Evolutionary conservation across 2,329 filamentous ascomycete species (phyloP).

Genomic region (Magnaporthiopsis poae): DNA sequence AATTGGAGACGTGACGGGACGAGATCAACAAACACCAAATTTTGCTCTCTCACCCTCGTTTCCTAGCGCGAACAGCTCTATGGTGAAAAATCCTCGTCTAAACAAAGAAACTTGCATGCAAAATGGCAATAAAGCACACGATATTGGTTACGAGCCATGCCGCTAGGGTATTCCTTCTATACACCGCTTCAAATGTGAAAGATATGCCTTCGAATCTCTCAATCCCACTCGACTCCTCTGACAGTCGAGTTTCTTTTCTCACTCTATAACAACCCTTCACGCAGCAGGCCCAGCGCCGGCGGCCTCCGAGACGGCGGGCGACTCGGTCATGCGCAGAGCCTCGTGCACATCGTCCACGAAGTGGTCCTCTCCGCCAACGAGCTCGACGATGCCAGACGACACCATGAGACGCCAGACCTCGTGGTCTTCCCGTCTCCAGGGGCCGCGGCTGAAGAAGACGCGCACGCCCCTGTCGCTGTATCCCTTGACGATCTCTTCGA

Average conservation of each 20-base stretch:
- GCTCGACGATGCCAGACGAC: constrained; percentile 72
- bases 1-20: not conserved
- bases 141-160: not conserved
- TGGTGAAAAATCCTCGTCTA: not conserved
- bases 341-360: constrained; percentile 79
- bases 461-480: constrained; percentile 70
- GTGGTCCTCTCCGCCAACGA: constrained; percentile 65
- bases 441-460: constrained; percentile 61
- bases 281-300: not conserved
- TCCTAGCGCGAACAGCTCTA: not conserved
- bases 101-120: not conserved
- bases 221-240: not conserved
- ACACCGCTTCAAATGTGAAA: not conserved
- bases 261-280: not conserved
- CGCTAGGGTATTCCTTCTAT: not conserved
- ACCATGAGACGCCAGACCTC: constrained; percentile 64
- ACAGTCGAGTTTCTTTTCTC: not conserved
- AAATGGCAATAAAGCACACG: not conserved
- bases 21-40: not conserved
- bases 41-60: not conserved
- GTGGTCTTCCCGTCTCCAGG: constrained; percentile 31
- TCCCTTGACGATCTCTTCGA: constrained; percentile 74
- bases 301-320: not conserved
- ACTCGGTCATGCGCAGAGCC: constrained; percentile 69
- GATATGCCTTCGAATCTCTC: not conserved